phyloP scores from a whole-genome alignment of 2,329 filamentous ascomycete genomes.

The Botrytis tulipae region DNA sequence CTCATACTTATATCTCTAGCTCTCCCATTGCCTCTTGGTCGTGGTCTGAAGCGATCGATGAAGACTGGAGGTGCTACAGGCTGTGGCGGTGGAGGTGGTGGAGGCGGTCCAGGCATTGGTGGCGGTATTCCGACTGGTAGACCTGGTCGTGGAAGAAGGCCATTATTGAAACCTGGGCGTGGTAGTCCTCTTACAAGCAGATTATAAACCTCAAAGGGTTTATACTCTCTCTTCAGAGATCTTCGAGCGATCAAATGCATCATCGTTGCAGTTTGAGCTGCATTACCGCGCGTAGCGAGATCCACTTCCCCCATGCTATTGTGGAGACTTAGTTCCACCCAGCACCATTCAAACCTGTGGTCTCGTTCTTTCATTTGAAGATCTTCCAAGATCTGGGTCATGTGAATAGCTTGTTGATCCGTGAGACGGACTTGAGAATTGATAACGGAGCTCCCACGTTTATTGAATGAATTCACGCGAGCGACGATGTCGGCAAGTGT shows the following conservation, averaged over 20 bases:
- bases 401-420: constrained; percentile 29
- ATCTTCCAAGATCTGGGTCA: constrained; percentile 30
- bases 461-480: constrained; percentile 22
- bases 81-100: neutral
- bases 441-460: constrained; percentile 24
- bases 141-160: neutral
- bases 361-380: constrained; percentile 26
- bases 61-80: neutral
- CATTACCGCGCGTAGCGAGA: neutral
- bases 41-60: neutral
- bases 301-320: constrained; percentile 20
- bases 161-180: neutral
- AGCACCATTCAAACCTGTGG: constrained; percentile 31
- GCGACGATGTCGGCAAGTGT: constrained; percentile 12
- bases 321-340: constrained; percentile 28
- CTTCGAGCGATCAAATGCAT: constrained; percentile 31
- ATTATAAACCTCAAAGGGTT: constrained; percentile 23
- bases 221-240: constrained; percentile 20
- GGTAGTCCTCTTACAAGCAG: neutral
- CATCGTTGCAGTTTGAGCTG: constrained; percentile 14
- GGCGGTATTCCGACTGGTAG: neutral
- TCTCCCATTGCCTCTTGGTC: neutral
- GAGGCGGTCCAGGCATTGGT: neutral
- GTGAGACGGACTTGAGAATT: constrained; percentile 26
- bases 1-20: too few relatives aligned